Evolutionary conservation across 1,284 basidiomycete genomes (phyloP).

Genomic region (Rhizoctonia solani): DNA sequence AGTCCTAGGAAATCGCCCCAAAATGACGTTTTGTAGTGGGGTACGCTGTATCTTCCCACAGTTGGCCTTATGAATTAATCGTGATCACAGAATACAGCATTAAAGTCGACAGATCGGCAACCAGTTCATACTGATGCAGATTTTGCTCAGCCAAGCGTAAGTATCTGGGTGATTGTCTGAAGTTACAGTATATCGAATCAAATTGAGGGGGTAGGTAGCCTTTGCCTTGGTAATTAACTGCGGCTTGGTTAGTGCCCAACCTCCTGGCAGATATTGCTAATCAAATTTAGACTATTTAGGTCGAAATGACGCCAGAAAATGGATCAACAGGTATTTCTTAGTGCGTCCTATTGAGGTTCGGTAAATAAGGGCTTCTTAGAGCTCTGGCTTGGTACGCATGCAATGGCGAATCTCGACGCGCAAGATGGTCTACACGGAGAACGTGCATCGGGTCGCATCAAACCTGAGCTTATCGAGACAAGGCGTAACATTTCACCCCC

Average conservation of each 20-base stretch:
- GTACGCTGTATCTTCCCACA: neutral
- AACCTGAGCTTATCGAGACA: slow-evolving; percentile 2
- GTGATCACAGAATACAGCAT: slow-evolving; percentile 24
- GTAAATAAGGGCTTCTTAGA: neutral
- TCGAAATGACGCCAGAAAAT: slow-evolving; percentile 36
- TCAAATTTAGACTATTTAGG: neutral
- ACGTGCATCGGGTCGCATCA: slow-evolving; percentile 32
- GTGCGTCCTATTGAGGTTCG: too few relatives aligned
- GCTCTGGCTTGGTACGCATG: slow-evolving; percentile 37
- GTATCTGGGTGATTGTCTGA: neutral
- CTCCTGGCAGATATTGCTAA: neutral
- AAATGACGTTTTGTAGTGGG: slow-evolving; percentile 36
- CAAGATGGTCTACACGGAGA: slow-evolving; percentile 34
- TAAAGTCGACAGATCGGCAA: slow-evolving; percentile 31
- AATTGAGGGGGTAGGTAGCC: neutral
- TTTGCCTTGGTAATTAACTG: slow-evolving; percentile 36
- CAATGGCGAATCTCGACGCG: slow-evolving; percentile 22
- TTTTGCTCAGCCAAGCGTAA: slow-evolving; percentile 24
- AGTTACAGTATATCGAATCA: neutral
- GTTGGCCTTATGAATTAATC: neutral
- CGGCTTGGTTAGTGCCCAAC: slow-evolving; percentile 9
- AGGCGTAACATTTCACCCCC: slow-evolving; percentile 22
- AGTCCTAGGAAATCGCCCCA: slow-evolving; percentile 31
- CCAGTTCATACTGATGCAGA: slow-evolving; percentile 36
- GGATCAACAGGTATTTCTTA: slow-evolving; percentile 31